A percentile compares a stretch with the other conserved stretches of the same genome.
These are phyloP conservation scores for Nicotiana benthamiana DNA, from an alignment of 257 asterid genomes.

Conservation along the genomic window DNA sequence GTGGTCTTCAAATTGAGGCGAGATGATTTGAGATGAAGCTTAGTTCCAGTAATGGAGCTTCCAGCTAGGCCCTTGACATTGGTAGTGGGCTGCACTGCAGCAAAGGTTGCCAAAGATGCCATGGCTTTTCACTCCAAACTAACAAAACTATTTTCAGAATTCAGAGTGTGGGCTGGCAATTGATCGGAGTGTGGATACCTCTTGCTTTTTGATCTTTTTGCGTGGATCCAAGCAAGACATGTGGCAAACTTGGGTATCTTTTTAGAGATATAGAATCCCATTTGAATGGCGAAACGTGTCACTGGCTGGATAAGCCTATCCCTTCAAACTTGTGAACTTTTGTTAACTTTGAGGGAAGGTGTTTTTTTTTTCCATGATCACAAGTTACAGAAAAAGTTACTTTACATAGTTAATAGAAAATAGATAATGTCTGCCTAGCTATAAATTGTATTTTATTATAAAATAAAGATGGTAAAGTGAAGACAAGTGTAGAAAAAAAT, in stretches of 20 bases:
- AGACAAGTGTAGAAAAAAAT: no score
- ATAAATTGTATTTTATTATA: no score
- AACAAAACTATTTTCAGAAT: slow-evolving; percentile 8
- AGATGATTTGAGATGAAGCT: slow-evolving; percentile 60
- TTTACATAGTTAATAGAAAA: no score
- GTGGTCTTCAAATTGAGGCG: slow-evolving; percentile 39
- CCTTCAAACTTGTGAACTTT: neutral
- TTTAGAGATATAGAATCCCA: slow-evolving; percentile 26
- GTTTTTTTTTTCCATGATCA: neutral
- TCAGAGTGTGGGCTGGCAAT: slow-evolving; percentile 11
- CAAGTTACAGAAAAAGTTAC: no score
- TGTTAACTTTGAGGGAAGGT: neutral
- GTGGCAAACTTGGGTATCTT: slow-evolving; percentile 27
- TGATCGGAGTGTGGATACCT: slow-evolving; percentile 6
- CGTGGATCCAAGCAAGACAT: slow-evolving; percentile 36
- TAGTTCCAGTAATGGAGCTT: slow-evolving; percentile 70
- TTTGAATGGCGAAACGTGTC: slow-evolving; percentile 24
- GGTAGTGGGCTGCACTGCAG: slow-evolving; percentile 50
- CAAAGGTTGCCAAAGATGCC: slow-evolving; percentile 69
- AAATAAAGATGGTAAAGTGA: no score
- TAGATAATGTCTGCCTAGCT: neutral
- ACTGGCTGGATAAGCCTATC: slow-evolving; percentile 53
- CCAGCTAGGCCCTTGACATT: slow-evolving; percentile 76
- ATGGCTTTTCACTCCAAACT: slow-evolving; percentile 17
- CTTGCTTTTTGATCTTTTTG: slow-evolving; percentile 3